Conservation (phyloP, 257 asterid species). For the Euphrasia confusa region DNA sequence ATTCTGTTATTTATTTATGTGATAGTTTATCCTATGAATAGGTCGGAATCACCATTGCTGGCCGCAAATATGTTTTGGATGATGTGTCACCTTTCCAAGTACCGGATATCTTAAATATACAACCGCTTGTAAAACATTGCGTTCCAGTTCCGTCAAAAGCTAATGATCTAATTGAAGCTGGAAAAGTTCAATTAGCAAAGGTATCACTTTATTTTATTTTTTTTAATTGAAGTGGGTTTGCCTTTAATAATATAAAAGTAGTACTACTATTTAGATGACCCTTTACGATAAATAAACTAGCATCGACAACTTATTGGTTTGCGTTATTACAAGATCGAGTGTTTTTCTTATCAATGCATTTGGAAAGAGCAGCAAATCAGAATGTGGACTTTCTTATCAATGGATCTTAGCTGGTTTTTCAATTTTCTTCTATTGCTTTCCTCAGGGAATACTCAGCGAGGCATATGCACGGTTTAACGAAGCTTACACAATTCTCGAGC, state of each 20-base stretch:
- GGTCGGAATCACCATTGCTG: slow-evolving; percentile 84
- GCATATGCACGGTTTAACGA: slow-evolving; percentile 77
- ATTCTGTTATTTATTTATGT: slow-evolving; percentile 8
- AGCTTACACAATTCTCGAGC: slow-evolving; percentile 93
- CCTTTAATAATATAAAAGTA: too few relatives aligned
- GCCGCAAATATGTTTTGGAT: slow-evolving; percentile 71
- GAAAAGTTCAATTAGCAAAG: slow-evolving; percentile 93
- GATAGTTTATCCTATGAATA: slow-evolving; percentile 30
- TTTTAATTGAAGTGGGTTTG: too few relatives aligned
- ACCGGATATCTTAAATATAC: slow-evolving; percentile 73
- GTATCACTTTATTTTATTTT: slow-evolving; percentile 34
- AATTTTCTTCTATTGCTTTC: slow-evolving; percentile 16
- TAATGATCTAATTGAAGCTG: slow-evolving; percentile 86
- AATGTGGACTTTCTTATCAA: too few relatives aligned
- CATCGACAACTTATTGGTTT: slow-evolving; percentile 1
- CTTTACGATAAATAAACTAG: neutral
- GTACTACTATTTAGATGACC: too few relatives aligned
- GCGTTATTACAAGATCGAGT: neutral
- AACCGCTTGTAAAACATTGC: slow-evolving; percentile 93
- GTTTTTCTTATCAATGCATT: neutral
- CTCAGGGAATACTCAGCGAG: slow-evolving; percentile 85
- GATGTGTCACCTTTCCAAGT: slow-evolving; percentile 69
- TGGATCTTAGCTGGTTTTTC: neutral
- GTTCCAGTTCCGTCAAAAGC: slow-evolving; percentile 94
- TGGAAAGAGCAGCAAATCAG: too few relatives aligned